Conservation (phyloP, 495 filamentous ascomycete species). For the Penicillium angulare region DNA sequence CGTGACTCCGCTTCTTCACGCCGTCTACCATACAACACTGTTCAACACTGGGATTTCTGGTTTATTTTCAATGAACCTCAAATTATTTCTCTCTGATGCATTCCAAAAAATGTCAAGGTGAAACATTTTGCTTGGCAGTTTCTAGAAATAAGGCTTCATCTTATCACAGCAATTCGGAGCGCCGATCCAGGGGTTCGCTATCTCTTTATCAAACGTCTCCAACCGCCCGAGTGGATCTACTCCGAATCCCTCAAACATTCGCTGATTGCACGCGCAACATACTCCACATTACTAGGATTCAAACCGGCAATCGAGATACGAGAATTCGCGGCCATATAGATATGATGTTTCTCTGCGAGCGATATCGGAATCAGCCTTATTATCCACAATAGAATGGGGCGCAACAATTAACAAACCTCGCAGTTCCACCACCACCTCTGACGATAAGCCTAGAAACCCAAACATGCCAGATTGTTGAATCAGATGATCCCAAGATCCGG, state of each 20-base stretch:
- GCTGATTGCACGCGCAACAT: slow-evolving; percentile 29
- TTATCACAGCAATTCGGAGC: background rate
- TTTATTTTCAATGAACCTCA: too few relatives aligned
- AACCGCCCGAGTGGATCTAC: background rate
- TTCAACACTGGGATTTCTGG: too few relatives aligned
- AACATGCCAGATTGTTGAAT: slow-evolving; percentile 43
- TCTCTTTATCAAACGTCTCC: background rate
- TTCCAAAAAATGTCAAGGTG: too few relatives aligned
- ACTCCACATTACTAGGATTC: slow-evolving; percentile 38
- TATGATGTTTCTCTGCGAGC: slow-evolving; percentile 34
- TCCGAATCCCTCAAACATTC: slow-evolving; percentile 3
- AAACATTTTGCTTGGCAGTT: too few relatives aligned
- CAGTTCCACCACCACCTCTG: slow-evolving; percentile 22
- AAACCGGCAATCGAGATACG: slow-evolving; percentile 42
- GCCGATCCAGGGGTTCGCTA: background rate
- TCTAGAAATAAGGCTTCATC: too few relatives aligned
- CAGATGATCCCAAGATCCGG: slow-evolving; percentile 38
- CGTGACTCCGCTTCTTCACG: too few relatives aligned
- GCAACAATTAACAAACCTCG: slow-evolving; percentile 28
- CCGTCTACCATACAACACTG: too few relatives aligned
- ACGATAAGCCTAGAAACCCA: slow-evolving; percentile 33
- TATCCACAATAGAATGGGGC: background rate
- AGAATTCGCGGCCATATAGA: slow-evolving; percentile 39
- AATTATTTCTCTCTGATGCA: too few relatives aligned
- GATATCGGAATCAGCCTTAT: background rate